Percentiles rank a stretch among this genome's conserved stretches.
These are phyloP conservation scores for Plectranthus barbatus DNA, from an alignment of 257 asterid species.

Conservation along the genomic window DNA sequence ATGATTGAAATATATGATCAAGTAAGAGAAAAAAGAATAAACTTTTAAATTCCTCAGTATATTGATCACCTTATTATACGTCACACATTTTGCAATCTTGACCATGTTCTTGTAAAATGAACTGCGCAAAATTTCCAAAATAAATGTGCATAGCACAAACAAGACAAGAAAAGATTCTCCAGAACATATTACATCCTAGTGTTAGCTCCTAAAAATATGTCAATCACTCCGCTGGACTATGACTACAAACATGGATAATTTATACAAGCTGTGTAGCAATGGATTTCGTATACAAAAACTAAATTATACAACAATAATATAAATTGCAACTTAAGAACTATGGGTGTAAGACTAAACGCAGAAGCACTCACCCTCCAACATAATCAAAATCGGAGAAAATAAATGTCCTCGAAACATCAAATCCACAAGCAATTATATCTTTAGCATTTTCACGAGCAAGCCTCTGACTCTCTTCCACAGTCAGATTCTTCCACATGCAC, in stretches of 20 bases:
- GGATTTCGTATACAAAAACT: neutral
- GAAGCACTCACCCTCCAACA: constrained; percentile 78
- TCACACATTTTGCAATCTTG: constrained; percentile 74
- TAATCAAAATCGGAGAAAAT: constrained; percentile 85
- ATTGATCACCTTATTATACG: constrained; percentile 70
- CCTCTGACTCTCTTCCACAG: constrained; percentile 88
- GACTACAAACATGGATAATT: neutral
- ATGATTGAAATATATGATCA: neutral
- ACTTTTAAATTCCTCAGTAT: neutral
- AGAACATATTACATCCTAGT: neutral
- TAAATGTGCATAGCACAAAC: neutral
- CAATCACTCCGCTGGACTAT: neutral
- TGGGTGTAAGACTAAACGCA: neutral
- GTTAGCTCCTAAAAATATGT: neutral
- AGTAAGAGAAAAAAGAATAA: neutral
- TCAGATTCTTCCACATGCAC: constrained; percentile 89
- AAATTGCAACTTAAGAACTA: neutral
- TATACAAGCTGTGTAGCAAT: neutral
- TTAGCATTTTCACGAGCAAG: constrained; percentile 97
- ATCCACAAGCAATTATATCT: constrained; percentile 98
- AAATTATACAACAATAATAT: neutral
- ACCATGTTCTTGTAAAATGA: constrained; percentile 89
- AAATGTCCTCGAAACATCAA: constrained; percentile 81
- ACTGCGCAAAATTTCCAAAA: constrained; percentile 31
- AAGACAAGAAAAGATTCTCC: neutral